Evolutionary conservation across 2,329 filamentous ascomycete genomes (phyloP), one percentile per base, ranked within the genome.

Genomic region (Emydomyces testavorans): DNA sequence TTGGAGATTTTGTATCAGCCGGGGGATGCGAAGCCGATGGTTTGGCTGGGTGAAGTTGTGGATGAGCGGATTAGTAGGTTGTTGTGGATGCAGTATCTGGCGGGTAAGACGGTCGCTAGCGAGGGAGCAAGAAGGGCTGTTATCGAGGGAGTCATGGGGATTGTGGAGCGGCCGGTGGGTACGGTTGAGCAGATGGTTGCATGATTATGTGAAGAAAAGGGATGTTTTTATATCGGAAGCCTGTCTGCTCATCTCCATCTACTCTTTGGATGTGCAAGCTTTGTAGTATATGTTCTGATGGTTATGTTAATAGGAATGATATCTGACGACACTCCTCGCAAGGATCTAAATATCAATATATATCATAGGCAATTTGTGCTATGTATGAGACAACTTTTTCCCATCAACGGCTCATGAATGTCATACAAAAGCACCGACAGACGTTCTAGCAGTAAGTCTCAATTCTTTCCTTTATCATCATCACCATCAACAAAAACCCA

Each of bases 21-120:
- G 60, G 71, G 72, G 31, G 65, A 68, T 11, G 59, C 64, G 52
- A 65, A 70, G 32, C 61, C 66, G 29, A 61, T 73, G 65, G 72
- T 70, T 63, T 75, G 64, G 62, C 63, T 96, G 56, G 92, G 92
- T 1, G 70, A 73, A 0, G 79, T 96, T 1, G 58, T 65, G 0
- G 92, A 96, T 60, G 85, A 92, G 69, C 73, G 90, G 46, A 72
- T 98, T 10, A 83, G 83, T 49, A 78, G 85, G 50, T 69, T 90
- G 51, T 69, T 96, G 18, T 96, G 90, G 90, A 68, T 95, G 61
- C 83, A 89, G 56, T 98, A 94, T 66, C 71, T 98, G 26, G 86
- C 79, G 3, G 92, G 92, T 0, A 83, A 79, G 63, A 87, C 81
- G 58, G 88, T 95, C 7, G 88, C 88, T 24, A 93, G 86, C 53